Percentiles rank a stretch among this genome's conserved stretches.
phyloP scores from a whole-genome alignment of 192 early-diverging fungal species.

The Endogone sp. region DNA sequence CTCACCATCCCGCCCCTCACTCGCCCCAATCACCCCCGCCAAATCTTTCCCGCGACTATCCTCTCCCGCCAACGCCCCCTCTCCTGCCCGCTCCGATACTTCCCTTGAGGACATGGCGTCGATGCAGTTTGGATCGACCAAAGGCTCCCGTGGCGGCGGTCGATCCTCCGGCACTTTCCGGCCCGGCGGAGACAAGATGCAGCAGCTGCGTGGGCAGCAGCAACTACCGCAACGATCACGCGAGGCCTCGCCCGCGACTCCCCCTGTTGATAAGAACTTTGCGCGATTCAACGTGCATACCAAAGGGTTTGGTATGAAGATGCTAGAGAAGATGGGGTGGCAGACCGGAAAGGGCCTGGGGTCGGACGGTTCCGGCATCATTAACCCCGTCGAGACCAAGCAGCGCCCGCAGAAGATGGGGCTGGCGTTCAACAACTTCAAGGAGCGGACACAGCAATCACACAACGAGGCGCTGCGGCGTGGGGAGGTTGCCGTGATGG shows the following conservation, averaged over 20 bases:
- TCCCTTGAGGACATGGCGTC: background rate
- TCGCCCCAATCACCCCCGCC: constrained; percentile 1
- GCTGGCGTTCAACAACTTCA: constrained; percentile 76
- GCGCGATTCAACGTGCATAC: constrained; percentile 75
- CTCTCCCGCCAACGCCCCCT: constrained; percentile 4
- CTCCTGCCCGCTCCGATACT: constrained; percentile 10
- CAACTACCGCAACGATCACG: constrained; percentile 9
- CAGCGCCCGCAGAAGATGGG: constrained; percentile 77
- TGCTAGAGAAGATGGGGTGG: constrained; percentile 93
- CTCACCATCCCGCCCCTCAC: background rate
- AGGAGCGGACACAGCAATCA: constrained; percentile 68
- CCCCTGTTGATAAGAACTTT: constrained; percentile 69
- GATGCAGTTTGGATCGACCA: constrained; percentile 2
- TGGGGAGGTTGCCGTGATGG: constrained; percentile 13
- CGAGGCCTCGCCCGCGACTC: constrained; percentile 12
- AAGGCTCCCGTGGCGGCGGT: constrained; percentile 11
- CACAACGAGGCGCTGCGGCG: constrained; percentile 44
- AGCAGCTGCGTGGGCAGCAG: background rate
- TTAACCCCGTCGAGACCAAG: constrained; percentile 89
- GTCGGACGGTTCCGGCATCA: constrained; percentile 76
- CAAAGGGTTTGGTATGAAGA: constrained; percentile 72
- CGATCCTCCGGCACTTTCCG: constrained; percentile 8
- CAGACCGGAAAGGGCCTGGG: constrained; percentile 88
- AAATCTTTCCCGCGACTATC: constrained; percentile 10
- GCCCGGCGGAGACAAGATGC: constrained; percentile 6